Conservation (phyloP, 192 early-diverging fungal genomes). For the Piromyces sp. region DNA sequence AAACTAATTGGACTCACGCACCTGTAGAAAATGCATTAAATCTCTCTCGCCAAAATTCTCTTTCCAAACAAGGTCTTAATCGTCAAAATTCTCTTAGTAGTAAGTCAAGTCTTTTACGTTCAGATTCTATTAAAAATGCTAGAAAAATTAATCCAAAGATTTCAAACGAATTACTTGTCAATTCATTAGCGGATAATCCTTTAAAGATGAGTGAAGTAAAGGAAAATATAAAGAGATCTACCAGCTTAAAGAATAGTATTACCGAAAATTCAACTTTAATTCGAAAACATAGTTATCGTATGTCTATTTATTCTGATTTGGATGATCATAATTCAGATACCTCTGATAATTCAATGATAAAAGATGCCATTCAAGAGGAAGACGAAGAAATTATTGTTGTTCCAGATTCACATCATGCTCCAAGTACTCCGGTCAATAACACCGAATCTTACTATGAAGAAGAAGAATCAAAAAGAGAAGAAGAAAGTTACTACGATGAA, state of each 20-base stretch:
- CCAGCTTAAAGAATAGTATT: not conserved
- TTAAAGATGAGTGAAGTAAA: not conserved
- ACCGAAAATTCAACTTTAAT: not conserved
- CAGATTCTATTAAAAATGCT: not conserved
- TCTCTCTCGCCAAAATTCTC: no score
- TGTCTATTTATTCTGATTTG: not conserved
- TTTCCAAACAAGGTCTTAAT: not conserved
- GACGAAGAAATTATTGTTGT: not conserved
- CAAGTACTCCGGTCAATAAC: not conserved
- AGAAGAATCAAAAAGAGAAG: not conserved
- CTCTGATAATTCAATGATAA: not conserved
- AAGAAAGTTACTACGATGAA: no score
- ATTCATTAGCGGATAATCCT: not conserved
- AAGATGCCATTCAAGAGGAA: not conserved
- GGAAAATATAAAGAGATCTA: not conserved
- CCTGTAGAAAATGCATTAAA: not conserved
- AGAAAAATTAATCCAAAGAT: not conserved
- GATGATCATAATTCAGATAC: not conserved
- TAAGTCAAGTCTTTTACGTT: not conserved
- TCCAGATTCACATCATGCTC: no score
- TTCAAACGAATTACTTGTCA: not conserved
- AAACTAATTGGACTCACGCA: not conserved
- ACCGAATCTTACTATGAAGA: not conserved
- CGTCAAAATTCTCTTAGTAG: not conserved
- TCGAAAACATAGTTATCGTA: not conserved